Percentiles rank a stretch among this genome's conserved stretches.
Conservation (phyloP, 2,329 filamentous ascomycete species). For the Hymenoscyphus repandus region DNA sequence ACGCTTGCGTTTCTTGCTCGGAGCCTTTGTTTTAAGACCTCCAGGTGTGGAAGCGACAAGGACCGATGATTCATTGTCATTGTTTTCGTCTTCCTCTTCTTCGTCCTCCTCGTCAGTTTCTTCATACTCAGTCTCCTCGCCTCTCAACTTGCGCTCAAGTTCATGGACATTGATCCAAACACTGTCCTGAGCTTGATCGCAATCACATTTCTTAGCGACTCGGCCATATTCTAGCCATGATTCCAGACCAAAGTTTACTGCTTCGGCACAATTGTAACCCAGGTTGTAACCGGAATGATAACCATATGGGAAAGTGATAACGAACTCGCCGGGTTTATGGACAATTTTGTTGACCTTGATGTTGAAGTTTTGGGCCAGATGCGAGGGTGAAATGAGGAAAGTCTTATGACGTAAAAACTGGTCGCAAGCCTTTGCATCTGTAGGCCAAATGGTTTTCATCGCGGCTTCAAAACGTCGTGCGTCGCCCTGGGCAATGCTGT, state of each 20-base stretch:
- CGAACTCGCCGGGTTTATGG: constrained; percentile 94
- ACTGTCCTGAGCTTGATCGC: constrained; percentile 89
- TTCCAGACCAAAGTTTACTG: constrained; percentile 95
- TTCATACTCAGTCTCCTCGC: constrained; percentile 81
- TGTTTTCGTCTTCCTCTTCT: constrained; percentile 57
- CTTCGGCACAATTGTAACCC: constrained; percentile 97
- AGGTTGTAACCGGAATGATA: constrained; percentile 98
- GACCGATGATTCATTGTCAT: constrained; percentile 59
- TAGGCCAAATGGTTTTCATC: constrained; percentile 94
- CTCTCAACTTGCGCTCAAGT: constrained; percentile 88
- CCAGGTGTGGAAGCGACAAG: constrained; percentile 70
- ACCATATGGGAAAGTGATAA: constrained; percentile 96
- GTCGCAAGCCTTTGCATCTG: constrained; percentile 89
- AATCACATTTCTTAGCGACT: constrained; percentile 95
- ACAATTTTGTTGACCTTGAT: constrained; percentile 96
- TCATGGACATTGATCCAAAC: constrained; percentile 98
- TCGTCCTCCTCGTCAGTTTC: constrained; percentile 71
- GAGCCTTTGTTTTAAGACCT: constrained; percentile 59
- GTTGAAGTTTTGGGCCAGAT: constrained; percentile 80
- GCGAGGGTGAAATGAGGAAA: constrained; percentile 88
- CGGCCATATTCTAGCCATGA: constrained; percentile 93
- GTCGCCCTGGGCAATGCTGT: constrained; percentile 95
- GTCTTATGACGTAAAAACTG: constrained; percentile 98
- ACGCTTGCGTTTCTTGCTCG: constrained; percentile 64
- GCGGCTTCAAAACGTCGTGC: constrained; percentile 87